Evolutionary conservation across 2,329 filamentous ascomycete species (phyloP), one percentile per base, ranked within the genome.

Genomic region (Samsoniella hepiali): DNA sequence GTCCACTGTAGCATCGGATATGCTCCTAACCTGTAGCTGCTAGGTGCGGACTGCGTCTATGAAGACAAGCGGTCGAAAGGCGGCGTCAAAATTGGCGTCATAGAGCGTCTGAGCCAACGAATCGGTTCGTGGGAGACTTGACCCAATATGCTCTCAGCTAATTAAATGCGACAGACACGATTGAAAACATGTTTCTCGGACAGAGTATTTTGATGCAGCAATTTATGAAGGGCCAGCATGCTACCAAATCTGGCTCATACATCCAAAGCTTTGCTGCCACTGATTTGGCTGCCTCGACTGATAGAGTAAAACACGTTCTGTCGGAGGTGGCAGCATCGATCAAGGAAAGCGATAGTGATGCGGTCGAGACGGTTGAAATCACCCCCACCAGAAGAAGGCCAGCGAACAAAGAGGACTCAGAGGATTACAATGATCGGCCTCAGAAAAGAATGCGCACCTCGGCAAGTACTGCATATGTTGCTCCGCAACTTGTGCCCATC

Each of bases 121-220:
- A 65, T 76, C 29, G 68, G 55, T 68, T 69, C 56, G 49, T 68
- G 66, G 64, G 44, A 67, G 67, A 65, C 17, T 66, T 67, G 5
- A 65, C 5, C 0, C 2, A 0, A 8, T 8, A 22, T 9, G 9
- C 3, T 9, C 22, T 5, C 8, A 32, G 55, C 69, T 68, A 45
- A 54, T 70, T 38, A 17, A 5, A 50, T 66, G 63, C 62, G 56
- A 66, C 51, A 67, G 68, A 67, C 15, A 67, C 68, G 4, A 68
- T 77, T 8, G 75, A 77, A 62, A 73, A 76, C 57, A 77, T 77
- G 75, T 77, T 77, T 59, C 69, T 77, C 2, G 74, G 74, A 1
- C 74, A 77, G 47, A 72, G 74, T 2, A 64, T 76, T 10, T 63
- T 77, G 5, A 74, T 72, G 72, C 73, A 77, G 56, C 73, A 76